Conservation (phyloP, 2,329 filamentous ascomycete species). For the Trichoderma hamatum region DNA sequence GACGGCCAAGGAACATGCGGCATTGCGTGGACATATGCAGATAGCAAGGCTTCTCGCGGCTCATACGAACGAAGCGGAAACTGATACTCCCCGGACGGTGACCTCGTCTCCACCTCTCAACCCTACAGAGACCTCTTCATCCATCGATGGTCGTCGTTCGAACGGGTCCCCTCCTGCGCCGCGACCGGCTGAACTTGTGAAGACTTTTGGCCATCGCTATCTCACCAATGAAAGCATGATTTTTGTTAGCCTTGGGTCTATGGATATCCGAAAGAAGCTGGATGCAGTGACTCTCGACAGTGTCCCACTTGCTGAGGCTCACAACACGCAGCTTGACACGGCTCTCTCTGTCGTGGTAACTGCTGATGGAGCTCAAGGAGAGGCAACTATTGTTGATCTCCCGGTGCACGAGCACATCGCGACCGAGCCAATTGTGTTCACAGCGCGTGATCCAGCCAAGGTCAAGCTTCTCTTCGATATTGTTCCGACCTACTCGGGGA, state of each 20-base stretch:
- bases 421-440: slow-evolving; percentile 92
- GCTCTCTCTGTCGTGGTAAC: slow-evolving; percentile 90
- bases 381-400: slow-evolving; percentile 86
- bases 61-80: slow-evolving; percentile 45
- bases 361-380: slow-evolving; percentile 80
- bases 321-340: slow-evolving; percentile 91
- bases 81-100: slow-evolving; percentile 32
- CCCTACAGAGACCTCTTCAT: slow-evolving; percentile 59
- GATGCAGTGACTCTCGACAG: slow-evolving; percentile 84
- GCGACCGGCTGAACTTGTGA: slow-evolving; percentile 74
- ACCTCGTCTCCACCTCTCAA: slow-evolving; percentile 28
- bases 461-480: slow-evolving; percentile 94
- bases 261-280: slow-evolving; percentile 84
- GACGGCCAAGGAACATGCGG: slow-evolving; percentile 92
- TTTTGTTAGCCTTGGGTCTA: slow-evolving; percentile 88
- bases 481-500: slow-evolving; percentile 90
- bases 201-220: slow-evolving; percentile 95
- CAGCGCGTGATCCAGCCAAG: slow-evolving; percentile 72
- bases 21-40: slow-evolving; percentile 81
- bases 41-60: slow-evolving; percentile 72
- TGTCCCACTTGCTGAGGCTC: slow-evolving; percentile 84
- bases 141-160: slow-evolving; percentile 63
- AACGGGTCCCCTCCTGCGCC: slow-evolving; percentile 51
- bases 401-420: slow-evolving; percentile 92
- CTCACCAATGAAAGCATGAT: slow-evolving; percentile 87